Conservation (phyloP, 176 grass and related monocot genomes). For the Oryza australiensis region DNA sequence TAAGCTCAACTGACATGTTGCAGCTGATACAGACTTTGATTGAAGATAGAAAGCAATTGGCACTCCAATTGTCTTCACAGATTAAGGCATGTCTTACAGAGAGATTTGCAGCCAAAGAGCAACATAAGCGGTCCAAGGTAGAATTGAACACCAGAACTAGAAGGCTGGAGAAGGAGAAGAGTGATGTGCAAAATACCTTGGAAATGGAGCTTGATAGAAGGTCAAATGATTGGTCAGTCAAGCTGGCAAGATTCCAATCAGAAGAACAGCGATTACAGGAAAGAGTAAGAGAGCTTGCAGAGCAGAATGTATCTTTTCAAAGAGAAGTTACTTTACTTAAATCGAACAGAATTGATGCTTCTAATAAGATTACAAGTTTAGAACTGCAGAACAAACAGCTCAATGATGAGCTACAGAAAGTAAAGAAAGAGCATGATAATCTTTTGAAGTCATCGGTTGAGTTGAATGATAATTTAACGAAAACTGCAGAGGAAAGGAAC, state of each 20-base stretch:
- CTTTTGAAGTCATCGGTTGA: constrained; percentile 37
- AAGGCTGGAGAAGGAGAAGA: constrained; percentile 70
- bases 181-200: constrained; percentile 47
- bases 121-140: constrained; percentile 45
- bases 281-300: constrained; percentile 71
- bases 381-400: constrained; percentile 54
- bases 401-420: constrained; percentile 41
- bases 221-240: constrained; percentile 60
- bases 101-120: constrained; percentile 59
- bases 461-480: constrained; percentile 38
- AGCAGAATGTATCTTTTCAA: constrained; percentile 77
- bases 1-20: constrained; percentile 39
- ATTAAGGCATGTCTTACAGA: constrained; percentile 68
- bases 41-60: constrained; percentile 62
- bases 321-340: constrained; percentile 64
- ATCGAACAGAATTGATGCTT: constrained; percentile 25
- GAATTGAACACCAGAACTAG: constrained; percentile 59
- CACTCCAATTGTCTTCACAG: constrained; percentile 58
- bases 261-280: constrained; percentile 72
- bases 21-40: constrained; percentile 50
- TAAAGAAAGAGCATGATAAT: constrained; percentile 37
- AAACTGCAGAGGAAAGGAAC: constrained; percentile 46
- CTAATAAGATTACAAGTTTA: constrained; percentile 37
- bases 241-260: constrained; percentile 56
- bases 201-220: constrained; percentile 75